A percentile compares a stretch with the other conserved stretches of the same genome.
phyloP scores from a whole-genome alignment of 345 rosid genomes.

The Brassica napus region Da-Ae NC_063451.1:3838001-3838500 shows the following conservation, averaged over 20 bases:
- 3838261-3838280: constrained; percentile 47
- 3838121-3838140: constrained; percentile 52
- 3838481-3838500: constrained; percentile 30
- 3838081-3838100: constrained; percentile 54
- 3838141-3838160: constrained; percentile 61
- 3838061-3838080: constrained; percentile 42
- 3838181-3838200: constrained; percentile 52
- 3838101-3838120: constrained; percentile 44
- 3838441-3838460: constrained; percentile 19
- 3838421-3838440: constrained; percentile 54
- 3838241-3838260: constrained; percentile 28
- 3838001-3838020: constrained; percentile 65
- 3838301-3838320: constrained; percentile 58
- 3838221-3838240: constrained; percentile 46
- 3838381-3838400: constrained; percentile 66
- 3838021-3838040: constrained; percentile 74
- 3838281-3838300: constrained; percentile 64
- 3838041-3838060: constrained; percentile 47
- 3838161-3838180: constrained; percentile 79
- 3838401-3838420: constrained; percentile 71
- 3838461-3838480: not conserved
- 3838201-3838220: constrained; percentile 62
- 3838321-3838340: constrained; percentile 49
- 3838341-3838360: constrained; percentile 54
- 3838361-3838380: constrained; percentile 54